A percentile compares a stretch with the other conserved stretches of the same genome.
These are phyloP conservation scores for Auricularia sp. DNA, from an alignment of 768 basidiomycete species.

Conservation along the genomic window DNA sequence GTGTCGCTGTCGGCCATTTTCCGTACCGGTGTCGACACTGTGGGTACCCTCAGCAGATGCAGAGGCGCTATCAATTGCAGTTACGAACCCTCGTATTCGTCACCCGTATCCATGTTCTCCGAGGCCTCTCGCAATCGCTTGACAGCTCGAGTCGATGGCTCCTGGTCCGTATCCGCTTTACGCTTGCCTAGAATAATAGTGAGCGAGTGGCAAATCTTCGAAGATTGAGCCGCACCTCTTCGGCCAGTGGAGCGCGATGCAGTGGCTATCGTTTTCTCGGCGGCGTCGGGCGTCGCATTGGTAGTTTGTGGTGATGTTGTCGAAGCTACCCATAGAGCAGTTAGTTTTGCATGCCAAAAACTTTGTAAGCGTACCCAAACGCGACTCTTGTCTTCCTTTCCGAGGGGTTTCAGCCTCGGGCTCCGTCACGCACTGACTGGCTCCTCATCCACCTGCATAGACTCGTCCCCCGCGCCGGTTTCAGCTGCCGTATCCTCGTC, in stretches of 20 bases:
- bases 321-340: neutral
- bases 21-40: neutral
- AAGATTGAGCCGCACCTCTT: too few species aligned
- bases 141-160: constrained; percentile 5
- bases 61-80: neutral
- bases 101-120: neutral
- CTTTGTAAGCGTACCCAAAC: neutral
- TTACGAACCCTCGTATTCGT: neutral
- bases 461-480: neutral
- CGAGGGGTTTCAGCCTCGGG: neutral
- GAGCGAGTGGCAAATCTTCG: neutral
- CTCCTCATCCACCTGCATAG: neutral
- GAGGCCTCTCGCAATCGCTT: constrained; percentile 6
- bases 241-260: too few species aligned
- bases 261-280: too few species aligned
- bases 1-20: constrained; percentile 4
- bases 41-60: neutral
- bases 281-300: too few species aligned
- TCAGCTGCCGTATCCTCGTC: neutral
- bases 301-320: neutral
- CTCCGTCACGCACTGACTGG: neutral
- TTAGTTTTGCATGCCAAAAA: neutral
- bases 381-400: neutral
- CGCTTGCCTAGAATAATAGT: neutral
- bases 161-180: neutral